phyloP scores from a whole-genome alignment of 2,329 filamentous ascomycete genomes.

The Lasiodiplodia hormozganensis region DNA sequence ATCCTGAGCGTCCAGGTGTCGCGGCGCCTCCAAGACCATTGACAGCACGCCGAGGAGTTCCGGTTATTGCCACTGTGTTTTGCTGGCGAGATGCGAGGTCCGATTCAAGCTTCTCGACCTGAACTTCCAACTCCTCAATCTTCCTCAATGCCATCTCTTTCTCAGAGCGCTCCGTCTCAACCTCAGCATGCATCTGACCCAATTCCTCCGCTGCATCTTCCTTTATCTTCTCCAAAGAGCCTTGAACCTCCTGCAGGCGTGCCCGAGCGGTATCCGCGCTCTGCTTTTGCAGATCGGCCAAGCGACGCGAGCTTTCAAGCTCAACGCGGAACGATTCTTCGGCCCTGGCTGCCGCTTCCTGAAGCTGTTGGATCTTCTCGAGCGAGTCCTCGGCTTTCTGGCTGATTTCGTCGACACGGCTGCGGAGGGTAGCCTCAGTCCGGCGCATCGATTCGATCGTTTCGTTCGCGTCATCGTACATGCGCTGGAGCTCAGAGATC shows the following conservation, averaged over 20 bases:
- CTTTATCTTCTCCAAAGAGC: conserved; percentile 66
- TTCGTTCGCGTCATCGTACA: conserved; percentile 83
- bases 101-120: conserved; percentile 66
- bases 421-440: conserved; percentile 79
- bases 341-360: conserved; percentile 81
- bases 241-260: conserved; percentile 73
- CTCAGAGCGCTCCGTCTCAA: conserved; percentile 62
- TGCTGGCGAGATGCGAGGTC: conserved; percentile 55
- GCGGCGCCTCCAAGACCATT: conserved; percentile 54
- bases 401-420: conserved; percentile 82
- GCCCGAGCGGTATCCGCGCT: conserved; percentile 75
- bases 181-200: conserved; percentile 56
- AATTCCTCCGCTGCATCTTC: conserved; percentile 69
- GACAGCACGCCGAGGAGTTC: conserved; percentile 60
- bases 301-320: conserved; percentile 77
- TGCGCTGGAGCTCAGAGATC: conserved; percentile 85
- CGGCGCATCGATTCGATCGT: conserved; percentile 79
- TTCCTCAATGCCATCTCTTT: conserved; percentile 67
- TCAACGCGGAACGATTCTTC: conserved; percentile 88
- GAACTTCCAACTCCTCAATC: conserved; percentile 69
- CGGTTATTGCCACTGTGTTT: conserved; percentile 48
- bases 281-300: conserved; percentile 83
- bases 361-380: conserved; percentile 80
- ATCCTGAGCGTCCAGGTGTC: conserved; percentile 59
- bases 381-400: conserved; percentile 87